Evolutionary conservation across 2,329 filamentous ascomycete species (phyloP), one percentile per base, ranked within the genome.

Genomic region (Penicillium sp.): DNA sequence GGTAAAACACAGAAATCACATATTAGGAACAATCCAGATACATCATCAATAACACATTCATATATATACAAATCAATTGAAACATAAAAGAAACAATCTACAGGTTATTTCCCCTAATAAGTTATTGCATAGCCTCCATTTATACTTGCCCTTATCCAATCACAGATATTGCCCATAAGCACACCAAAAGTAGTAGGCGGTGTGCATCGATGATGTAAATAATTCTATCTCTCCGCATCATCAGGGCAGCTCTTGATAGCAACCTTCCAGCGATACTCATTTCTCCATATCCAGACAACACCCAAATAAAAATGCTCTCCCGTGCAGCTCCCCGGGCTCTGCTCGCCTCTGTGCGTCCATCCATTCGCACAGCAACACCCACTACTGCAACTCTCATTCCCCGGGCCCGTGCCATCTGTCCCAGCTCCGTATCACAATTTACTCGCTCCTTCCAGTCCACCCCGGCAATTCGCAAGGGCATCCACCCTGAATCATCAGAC

Each of bases 401-500:
- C 46, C 58, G 47, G 50, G 57, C 50, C 50, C 61, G 47, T 38
- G 47, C 49, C 47, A 44, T 55, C 45, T 49, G 43, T 30, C 45
- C 44, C 26, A 57, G 47, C 53, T 30, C 41, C 35, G 51, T 51
- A 51, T 43, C 53, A 40, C 51, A 54, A 6, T 35, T 49, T 42
- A 23, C 47, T 46, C 51, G 52, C 51, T 64, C 67, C 14, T 72
- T 78, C 63, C 76, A 75, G 43, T 68, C 64, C 2, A 74, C 72
- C 19, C 57, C 64, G 16, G 49, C 69, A 30, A 54, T 60, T 38
- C 63, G 59, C 60, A 80, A 81, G 64, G 82, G 83, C 56, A 79
- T 87, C 63, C 81, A 81, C 57, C 84, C 85, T n/a, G 79, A 84
- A 57, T 81, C 82, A 6, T 73, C 79, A 38, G 74, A 85, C 54